Conservation (phyloP, 139 green algal species). For the Tetraselmis striata region DNA sequence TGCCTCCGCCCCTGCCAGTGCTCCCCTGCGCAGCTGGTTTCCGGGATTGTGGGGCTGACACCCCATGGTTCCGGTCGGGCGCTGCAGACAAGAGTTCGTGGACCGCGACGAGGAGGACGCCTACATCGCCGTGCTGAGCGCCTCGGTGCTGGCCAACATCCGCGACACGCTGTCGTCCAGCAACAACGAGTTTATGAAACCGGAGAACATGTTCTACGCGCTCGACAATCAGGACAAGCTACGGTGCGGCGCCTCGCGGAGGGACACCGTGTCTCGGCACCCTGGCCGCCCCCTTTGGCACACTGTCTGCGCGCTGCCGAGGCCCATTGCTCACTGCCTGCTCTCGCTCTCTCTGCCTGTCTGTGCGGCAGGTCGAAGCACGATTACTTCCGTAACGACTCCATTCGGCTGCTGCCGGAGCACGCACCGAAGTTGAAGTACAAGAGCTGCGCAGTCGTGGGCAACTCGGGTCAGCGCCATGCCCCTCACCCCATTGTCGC, state of each 20-base stretch:
- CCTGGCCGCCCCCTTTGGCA: no score
- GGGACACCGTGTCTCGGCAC: no score
- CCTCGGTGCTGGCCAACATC: neutral
- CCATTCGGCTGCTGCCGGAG: neutral
- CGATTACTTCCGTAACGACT: neutral
- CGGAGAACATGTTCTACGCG: neutral
- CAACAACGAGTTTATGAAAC: neutral
- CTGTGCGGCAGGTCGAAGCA: neutral
- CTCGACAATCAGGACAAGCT: neutral
- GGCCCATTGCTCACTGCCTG: no score
- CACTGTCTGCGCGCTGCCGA: no score
- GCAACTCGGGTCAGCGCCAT: neutral
- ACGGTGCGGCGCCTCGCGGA: no score
- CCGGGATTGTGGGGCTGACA: neutral
- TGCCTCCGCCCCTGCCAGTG: no score
- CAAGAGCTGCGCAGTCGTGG: neutral
- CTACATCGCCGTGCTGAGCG: neutral
- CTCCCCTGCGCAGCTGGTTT: no score
- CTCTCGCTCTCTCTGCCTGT: no score
- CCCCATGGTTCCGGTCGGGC: neutral
- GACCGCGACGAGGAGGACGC: neutral
- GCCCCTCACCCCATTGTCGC: no score
- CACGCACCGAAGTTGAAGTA: neutral
- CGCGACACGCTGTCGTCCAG: neutral
- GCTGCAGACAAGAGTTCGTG: neutral